phyloP scores from a whole-genome alignment of 306 rosid genomes.

The Trifolium subterraneum region DNA sequence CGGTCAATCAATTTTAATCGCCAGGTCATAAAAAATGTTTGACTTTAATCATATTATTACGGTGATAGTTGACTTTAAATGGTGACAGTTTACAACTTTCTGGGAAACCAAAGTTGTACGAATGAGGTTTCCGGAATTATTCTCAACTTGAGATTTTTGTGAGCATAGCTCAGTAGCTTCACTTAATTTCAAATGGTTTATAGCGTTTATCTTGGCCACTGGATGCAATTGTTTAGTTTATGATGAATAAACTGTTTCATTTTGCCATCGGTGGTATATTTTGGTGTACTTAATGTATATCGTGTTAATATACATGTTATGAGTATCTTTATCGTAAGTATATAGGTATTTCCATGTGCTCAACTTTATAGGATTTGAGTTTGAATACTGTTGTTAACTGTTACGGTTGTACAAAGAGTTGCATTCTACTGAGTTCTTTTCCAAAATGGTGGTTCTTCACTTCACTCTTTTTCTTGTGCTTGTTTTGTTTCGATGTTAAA shows the following conservation, averaged over 20 bases:
- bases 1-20: too few relatives aligned
- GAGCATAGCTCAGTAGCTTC: too few relatives aligned
- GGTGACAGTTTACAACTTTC: too few relatives aligned
- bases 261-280: neutral
- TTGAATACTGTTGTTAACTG: neutral
- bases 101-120: too few relatives aligned
- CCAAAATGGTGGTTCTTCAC: neutral
- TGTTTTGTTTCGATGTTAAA: constrained; percentile 30
- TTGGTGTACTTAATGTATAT: neutral
- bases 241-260: constrained; percentile 1
- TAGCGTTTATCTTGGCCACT: neutral
- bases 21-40: too few relatives aligned
- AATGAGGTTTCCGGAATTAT: too few relatives aligned
- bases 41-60: too few relatives aligned
- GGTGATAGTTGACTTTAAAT: too few relatives aligned
- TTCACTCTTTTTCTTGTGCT: too few relatives aligned
- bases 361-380: neutral
- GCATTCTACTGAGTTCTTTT: neutral
- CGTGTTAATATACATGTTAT: neutral
- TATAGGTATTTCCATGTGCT: neutral
- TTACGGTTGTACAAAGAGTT: constrained; percentile 15
- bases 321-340: neutral
- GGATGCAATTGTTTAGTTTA: neutral
- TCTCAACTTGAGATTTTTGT: too few relatives aligned
- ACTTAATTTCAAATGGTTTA: neutral